phyloP scores from a whole-genome alignment of 305 asterid species.

The Fraxinus floribunda region DNA sequence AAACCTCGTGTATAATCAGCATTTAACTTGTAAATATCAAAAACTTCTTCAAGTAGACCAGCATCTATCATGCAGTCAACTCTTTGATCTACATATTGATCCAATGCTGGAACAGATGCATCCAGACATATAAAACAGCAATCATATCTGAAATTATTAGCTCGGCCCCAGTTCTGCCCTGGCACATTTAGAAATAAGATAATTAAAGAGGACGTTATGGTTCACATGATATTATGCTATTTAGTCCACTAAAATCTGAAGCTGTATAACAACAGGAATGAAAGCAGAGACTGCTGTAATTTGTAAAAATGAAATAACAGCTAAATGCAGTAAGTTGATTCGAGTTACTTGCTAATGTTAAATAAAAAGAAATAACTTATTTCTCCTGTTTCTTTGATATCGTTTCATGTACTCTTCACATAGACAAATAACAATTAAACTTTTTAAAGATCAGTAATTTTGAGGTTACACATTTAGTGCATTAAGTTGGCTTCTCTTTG shows the following conservation, averaged over 20 bases:
- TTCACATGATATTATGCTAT: constrained; percentile 9
- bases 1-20: constrained; percentile 86
- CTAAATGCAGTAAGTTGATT: background rate
- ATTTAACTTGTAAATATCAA: constrained; percentile 54
- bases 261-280: background rate
- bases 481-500: background rate
- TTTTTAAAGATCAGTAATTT: background rate
- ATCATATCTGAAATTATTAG: constrained; percentile 64
- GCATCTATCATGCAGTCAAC: constrained; percentile 72
- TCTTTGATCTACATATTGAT: constrained; percentile 70
- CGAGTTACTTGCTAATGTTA: background rate
- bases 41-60: constrained; percentile 76
- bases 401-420: background rate
- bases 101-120: constrained; percentile 77
- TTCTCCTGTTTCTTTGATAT: background rate
- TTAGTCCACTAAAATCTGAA: background rate
- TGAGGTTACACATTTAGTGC: background rate
- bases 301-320: background rate
- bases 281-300: background rate
- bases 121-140: constrained; percentile 85
- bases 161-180: constrained; percentile 98
- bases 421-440: background rate
- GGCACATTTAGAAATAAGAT: constrained; percentile 54
- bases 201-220: constrained; percentile 21
- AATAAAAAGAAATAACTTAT: background rate